Percentiles rank a stretch among this genome's conserved stretches.
phyloP scores from a whole-genome alignment of 2,329 filamentous ascomycete genomes.

The Cordyceps fumosorosea region DNA sequence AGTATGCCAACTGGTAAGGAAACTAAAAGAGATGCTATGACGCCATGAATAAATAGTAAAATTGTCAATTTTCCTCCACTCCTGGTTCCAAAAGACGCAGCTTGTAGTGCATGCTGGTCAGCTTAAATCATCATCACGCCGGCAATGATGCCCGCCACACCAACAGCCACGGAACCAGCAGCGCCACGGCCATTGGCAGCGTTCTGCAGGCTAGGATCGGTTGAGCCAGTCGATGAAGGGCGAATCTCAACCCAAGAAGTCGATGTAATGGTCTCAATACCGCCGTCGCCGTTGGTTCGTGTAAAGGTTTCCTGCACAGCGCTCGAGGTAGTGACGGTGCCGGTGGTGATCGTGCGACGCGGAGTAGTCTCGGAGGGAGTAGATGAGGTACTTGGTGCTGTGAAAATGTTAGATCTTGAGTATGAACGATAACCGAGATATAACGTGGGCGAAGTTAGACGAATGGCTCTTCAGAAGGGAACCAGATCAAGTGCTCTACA shows the following conservation, averaged over 20 bases:
- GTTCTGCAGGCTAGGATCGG: constrained; percentile 32
- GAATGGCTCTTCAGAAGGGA: too few species aligned
- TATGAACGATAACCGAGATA: neutral
- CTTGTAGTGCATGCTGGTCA: neutral
- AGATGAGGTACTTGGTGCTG: constrained; percentile 6
- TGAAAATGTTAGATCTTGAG: neutral
- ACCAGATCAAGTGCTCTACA: too few species aligned
- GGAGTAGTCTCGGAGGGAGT: constrained; percentile 17
- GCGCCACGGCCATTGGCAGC: constrained; percentile 19
- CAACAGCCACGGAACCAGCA: constrained; percentile 9
- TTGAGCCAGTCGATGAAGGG: constrained; percentile 25
- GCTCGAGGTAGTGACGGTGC: constrained; percentile 28
- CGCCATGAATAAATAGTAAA: neutral
- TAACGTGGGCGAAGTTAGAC: too few species aligned
- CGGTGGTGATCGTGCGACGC: constrained; percentile 27
- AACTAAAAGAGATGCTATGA: neutral
- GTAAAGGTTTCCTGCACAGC: constrained; percentile 35
- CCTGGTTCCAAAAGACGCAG: too few species aligned
- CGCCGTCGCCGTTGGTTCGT: constrained; percentile 39
- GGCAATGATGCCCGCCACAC: constrained; percentile 21
- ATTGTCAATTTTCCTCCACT: neutral
- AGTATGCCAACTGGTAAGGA: neutral
- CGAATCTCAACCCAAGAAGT: constrained; percentile 43
- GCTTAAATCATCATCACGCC: constrained; percentile 22
- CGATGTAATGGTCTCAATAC: constrained; percentile 39